Evolutionary conservation across 768 basidiomycete genomes (phyloP), one percentile per base, ranked within the genome.

Genomic region (Boletus pseudo-olivaceus): DNA sequence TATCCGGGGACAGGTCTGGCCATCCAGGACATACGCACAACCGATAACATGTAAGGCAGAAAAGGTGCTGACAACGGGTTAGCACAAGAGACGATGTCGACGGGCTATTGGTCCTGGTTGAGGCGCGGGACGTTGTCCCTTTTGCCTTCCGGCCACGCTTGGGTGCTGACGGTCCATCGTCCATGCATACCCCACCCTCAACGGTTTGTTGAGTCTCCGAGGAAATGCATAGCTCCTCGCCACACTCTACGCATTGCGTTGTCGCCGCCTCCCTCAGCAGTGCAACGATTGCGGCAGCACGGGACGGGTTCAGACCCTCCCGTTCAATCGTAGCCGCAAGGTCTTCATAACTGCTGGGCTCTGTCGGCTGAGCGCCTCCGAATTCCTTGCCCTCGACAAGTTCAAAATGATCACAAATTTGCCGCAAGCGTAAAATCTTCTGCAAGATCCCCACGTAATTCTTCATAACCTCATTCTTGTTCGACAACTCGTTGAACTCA

Each of bases 371-470:
- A 30, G 67, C 64, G 29, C 79, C 78, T 53, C 74, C 77, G 10
- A 68, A 66, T 45, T 76, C 82, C 63, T 90, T 88, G 40, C 84
- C 85, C 63, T 88, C 80, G 5, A 98, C 88, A 34, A 98, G 80
- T 63, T 93, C 92, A 62, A 82, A 91, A 72, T 99, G 96, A 67
- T 98, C 94, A 72, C 97, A 99, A 46, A 98, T 98, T 75, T 98
- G 96, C 50, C 97, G 89, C 43, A 99, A 80, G 23, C 95, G 90
- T 49, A 99, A 77, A 54, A 98, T 91, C 77, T 95, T 94, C 72
- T 98, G 96, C 61, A 99, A 72, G 63, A 99, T 96, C 51, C 93
- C 93, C 60, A 97, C 97, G 67, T 96, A 97, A 67, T 97, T 98
- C 81, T 97, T 97, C 87, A 95, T 91, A 49, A 97, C 88, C 69